A percentile compares a stretch with the other conserved stretches of the same genome.
phyloP scores from a whole-genome alignment of 306 rosid species.

The Cucurbita moschata region DNA sequence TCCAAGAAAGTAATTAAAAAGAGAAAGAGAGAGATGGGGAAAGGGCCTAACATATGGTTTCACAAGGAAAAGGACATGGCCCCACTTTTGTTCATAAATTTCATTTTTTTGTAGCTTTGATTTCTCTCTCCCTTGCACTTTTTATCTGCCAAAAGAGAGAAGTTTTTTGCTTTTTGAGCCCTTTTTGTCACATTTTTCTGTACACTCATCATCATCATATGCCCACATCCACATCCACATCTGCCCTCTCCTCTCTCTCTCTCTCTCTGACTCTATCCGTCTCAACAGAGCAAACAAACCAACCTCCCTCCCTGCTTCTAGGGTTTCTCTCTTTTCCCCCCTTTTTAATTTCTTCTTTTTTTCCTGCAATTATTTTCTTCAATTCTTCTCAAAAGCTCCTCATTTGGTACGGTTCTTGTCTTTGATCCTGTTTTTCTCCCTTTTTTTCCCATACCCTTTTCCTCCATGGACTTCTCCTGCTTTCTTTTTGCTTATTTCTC shows the following conservation, averaged over 20 bases:
- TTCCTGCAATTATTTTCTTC: neutral
- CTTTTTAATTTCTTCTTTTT: neutral
- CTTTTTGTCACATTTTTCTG: slow-evolving; percentile 4
- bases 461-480: neutral
- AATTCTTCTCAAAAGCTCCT: neutral
- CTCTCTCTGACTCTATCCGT: neutral
- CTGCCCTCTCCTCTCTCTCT: neutral
- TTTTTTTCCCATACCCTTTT: neutral
- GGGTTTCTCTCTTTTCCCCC: slow-evolving; percentile 1
- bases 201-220: slow-evolving; percentile 10
- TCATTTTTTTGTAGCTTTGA: neutral
- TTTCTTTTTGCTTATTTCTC: neutral
- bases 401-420: neutral
- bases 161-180: neutral
- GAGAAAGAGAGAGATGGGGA: neutral
- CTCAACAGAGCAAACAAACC: slow-evolving; percentile 3
- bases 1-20: neutral
- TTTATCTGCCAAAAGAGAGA: neutral
- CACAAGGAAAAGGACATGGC: slow-evolving; percentile 1
- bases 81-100: neutral
- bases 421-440: neutral
- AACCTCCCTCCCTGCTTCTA: slow-evolving; percentile 5
- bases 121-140: slow-evolving; percentile 9
- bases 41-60: slow-evolving; percentile 3
- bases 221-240: slow-evolving; percentile 5